Percentiles rank a stretch among this genome's conserved stretches.
phyloP scores from a whole-genome alignment of 306 rosid species.

The Delonix regia region DNA sequence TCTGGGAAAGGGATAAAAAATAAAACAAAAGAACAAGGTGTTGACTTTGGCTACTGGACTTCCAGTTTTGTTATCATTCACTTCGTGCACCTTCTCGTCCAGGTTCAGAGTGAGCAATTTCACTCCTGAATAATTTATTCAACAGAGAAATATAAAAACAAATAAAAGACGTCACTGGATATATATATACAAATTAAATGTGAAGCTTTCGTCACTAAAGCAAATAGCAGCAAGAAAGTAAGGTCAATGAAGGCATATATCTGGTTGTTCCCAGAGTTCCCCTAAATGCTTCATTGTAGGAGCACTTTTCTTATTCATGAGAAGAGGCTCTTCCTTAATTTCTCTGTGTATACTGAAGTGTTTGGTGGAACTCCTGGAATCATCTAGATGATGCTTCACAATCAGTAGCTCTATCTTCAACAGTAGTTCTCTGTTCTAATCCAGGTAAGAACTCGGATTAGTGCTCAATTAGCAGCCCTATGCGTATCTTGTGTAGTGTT shows the following conservation, averaged over 20 bases:
- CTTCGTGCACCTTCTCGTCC: constrained; percentile 4
- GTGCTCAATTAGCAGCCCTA: neutral
- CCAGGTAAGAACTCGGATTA: neutral
- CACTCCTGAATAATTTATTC: neutral
- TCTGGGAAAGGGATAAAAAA: neutral
- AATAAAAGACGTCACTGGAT: neutral
- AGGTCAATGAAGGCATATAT: neutral
- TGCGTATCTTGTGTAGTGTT: too few species aligned
- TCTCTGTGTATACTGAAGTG: constrained; percentile 49
- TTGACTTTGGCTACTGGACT: constrained; percentile 17
- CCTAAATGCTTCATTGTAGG: constrained; percentile 9
- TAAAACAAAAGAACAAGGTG: neutral
- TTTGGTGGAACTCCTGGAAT: constrained; percentile 57
- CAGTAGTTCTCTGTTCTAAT: too few species aligned
- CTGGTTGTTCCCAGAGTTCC: constrained; percentile 35
- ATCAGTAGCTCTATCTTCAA: too few species aligned
- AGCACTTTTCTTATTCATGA: neutral
- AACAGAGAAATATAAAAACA: neutral
- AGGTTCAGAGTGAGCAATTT: constrained; percentile 24
- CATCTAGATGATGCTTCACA: constrained; percentile 22
- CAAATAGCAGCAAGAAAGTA: too few species aligned
- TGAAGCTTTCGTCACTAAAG: too few species aligned
- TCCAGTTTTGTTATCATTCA: neutral
- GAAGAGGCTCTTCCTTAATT: neutral
- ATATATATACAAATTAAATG: too few species aligned